Percentiles rank a stretch among this genome's conserved stretches.
Conservation (phyloP, 208 protist species). For the Acanthamoeba polyphaga region DNA sequence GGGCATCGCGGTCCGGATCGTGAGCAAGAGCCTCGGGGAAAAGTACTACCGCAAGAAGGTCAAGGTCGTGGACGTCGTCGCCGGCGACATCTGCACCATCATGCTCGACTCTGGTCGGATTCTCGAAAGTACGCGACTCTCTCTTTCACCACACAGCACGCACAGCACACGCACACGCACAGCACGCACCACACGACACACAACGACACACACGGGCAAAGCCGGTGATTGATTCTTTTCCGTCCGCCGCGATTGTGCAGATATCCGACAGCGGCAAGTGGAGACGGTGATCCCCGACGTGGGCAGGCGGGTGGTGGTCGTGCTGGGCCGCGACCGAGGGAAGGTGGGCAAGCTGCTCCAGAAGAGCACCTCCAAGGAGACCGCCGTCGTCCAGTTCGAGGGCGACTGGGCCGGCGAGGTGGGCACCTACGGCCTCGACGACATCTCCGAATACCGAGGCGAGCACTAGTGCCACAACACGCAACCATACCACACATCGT, state of each 20-base stretch:
- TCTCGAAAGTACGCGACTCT: neutral
- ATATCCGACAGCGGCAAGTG: conserved; percentile 16
- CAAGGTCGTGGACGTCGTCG: conserved; percentile 38
- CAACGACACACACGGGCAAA: neutral
- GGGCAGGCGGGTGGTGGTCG: conserved; percentile 20
- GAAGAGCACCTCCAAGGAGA: conserved; percentile 47
- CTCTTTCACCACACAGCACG: neutral
- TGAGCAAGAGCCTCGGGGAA: conserved; percentile 60
- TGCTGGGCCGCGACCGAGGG: conserved; percentile 42
- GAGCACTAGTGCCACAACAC: neutral
- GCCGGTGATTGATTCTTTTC: too few species aligned
- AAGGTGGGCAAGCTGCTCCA: conserved; percentile 25
- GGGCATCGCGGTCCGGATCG: conserved; percentile 6
- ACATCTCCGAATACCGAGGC: conserved; percentile 41
- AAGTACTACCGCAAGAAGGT: conserved; percentile 62
- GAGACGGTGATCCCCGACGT: conserved; percentile 57
- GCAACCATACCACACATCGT: too few species aligned
- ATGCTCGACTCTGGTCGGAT: conserved; percentile 9
- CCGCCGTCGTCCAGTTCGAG: conserved; percentile 46
- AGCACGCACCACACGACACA: neutral
- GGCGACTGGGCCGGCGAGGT: conserved; percentile 28
- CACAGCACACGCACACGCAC: neutral
- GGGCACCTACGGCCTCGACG: conserved; percentile 23
- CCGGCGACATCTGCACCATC: conserved; percentile 50
- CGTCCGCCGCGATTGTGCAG: neutral